Conservation (phyloP, 495 filamentous ascomycete genomes). For the Penicillium soppii region DNA sequence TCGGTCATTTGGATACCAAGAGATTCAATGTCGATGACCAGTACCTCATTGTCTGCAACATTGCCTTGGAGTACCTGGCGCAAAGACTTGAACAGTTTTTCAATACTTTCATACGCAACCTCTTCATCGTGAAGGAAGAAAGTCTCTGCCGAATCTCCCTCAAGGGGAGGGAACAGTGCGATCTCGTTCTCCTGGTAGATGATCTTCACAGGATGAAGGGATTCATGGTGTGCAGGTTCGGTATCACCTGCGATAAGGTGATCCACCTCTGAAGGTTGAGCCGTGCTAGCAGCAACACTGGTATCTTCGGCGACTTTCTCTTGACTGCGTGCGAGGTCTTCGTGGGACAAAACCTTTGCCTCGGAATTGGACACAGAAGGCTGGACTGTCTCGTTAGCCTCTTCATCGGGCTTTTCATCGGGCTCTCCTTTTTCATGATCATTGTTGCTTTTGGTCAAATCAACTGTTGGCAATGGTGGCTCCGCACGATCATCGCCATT, state of each 20-base stretch:
- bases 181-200: slow-evolving; percentile 67
- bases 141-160: slow-evolving; percentile 63
- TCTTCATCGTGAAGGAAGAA: slow-evolving; percentile 72
- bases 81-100: slow-evolving; percentile 61
- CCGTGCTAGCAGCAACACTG: neutral
- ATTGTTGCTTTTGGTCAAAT: neutral
- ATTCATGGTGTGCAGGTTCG: slow-evolving; percentile 28
- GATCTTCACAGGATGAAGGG: slow-evolving; percentile 56
- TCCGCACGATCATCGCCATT: neutral
- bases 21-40: slow-evolving; percentile 65
- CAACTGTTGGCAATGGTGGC: neutral
- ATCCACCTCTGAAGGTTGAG: slow-evolving; percentile 8
- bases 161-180: slow-evolving; percentile 65
- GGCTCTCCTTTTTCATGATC: slow-evolving; percentile 5
- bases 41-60: slow-evolving; percentile 63
- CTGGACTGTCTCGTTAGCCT: slow-evolving; percentile 26
- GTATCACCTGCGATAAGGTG: slow-evolving; percentile 11
- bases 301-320: slow-evolving; percentile 1
- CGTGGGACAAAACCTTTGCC: slow-evolving; percentile 5
- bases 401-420: slow-evolving; percentile 20
- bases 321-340: slow-evolving; percentile 6
- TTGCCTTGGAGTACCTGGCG: slow-evolving; percentile 67
- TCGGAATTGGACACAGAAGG: slow-evolving; percentile 4
- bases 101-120: slow-evolving; percentile 56
- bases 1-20: slow-evolving; percentile 71